Evolutionary conservation across 75 land plant genomes (phyloP), one percentile per base, ranked within the genome.

Genomic region (Azolla pinnata): DNA sequence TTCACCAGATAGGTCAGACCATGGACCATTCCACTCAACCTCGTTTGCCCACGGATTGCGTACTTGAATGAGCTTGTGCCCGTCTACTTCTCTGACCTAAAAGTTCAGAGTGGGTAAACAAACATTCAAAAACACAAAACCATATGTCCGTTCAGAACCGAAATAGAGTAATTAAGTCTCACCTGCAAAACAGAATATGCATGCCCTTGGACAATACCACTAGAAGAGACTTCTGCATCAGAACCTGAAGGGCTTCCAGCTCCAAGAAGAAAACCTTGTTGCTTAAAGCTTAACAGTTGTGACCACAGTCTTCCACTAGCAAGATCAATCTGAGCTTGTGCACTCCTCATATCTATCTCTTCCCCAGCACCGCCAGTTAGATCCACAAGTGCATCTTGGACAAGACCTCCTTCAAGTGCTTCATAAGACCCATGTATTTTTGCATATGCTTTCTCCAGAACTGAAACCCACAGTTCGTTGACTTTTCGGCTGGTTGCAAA

Each of bases 21-120:
- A 95, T 20, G 99, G 99, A 3, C 99, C 99, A 72, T 95, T 95
- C 99, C 99, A 95, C 54, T 95, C 99, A 47, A 95, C 97, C 57
- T 95, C 99, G 75, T 86, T 95, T 1, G 99, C 99, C 99, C 99
- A 95, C 31, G 99, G 99, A 69, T 95, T 95, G 53, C 99, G 77
- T 63, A 95, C 83, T 63, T 95, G 99, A 50, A 95, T 82, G 66
- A 95, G 92, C 76, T 84, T 90, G 69, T 95, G 97, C 12, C 97
- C 92, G 76, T 95, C 99, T 16, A 95, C 92, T 66, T 95, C 99
- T 58, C 86, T 67, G 45, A 89, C 97, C 99, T 93, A 63, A 1
- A 31, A 62, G 20, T 21, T 38, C 27, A 45, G 25, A 23, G 16
- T 18, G 24, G 21, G 20, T 4, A 60, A 40, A 4, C 3, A 3